These are phyloP conservation scores for Myrmaecium sp. DNA, from an alignment of 2,329 filamentous ascomycete genomes.

Conservation along the genomic window DNA sequence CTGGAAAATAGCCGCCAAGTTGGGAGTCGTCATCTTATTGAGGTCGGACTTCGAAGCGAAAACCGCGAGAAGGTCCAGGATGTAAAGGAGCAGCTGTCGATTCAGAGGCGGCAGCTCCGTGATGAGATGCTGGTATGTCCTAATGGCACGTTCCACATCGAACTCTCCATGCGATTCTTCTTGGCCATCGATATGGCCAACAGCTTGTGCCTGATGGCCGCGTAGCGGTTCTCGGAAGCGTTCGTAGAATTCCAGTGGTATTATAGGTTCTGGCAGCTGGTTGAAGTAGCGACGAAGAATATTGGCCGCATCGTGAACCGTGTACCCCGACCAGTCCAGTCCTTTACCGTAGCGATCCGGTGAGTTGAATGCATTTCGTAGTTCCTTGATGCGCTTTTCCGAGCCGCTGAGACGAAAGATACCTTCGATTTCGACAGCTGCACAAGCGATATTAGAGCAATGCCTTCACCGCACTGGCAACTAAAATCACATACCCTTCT, in stretches of 20 bases:
- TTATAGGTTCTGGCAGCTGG: slow-evolving; percentile 88
- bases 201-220: slow-evolving; percentile 49
- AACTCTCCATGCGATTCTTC: slow-evolving; percentile 58
- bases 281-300: slow-evolving; percentile 91
- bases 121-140: slow-evolving; percentile 74
- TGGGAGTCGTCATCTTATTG: slow-evolving; percentile 92
- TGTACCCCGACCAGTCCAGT: slow-evolving; percentile 92
- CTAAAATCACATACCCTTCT: slow-evolving; percentile 67
- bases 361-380: slow-evolving; percentile 82
- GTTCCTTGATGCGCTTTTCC: slow-evolving; percentile 94
- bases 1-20: slow-evolving; percentile 92
- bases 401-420: slow-evolving; percentile 94
- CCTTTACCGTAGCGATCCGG: slow-evolving; percentile 94
- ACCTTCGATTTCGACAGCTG: slow-evolving; percentile 85
- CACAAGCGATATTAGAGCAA: slow-evolving; percentile 1
- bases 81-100: slow-evolving; percentile 83
- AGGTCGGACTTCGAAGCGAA: slow-evolving; percentile 94
- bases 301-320: slow-evolving; percentile 94
- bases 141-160: slow-evolving; percentile 59
- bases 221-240: slow-evolving; percentile 73
- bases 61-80: slow-evolving; percentile 85
- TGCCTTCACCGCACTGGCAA: neutral
- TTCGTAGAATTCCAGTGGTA: slow-evolving; percentile 85
- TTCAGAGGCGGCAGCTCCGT: slow-evolving; percentile 86
- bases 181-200: slow-evolving; percentile 45